Evolutionary conservation across 305 asterid species (phyloP).

Genomic region (Euphrasia arctica): DNA sequence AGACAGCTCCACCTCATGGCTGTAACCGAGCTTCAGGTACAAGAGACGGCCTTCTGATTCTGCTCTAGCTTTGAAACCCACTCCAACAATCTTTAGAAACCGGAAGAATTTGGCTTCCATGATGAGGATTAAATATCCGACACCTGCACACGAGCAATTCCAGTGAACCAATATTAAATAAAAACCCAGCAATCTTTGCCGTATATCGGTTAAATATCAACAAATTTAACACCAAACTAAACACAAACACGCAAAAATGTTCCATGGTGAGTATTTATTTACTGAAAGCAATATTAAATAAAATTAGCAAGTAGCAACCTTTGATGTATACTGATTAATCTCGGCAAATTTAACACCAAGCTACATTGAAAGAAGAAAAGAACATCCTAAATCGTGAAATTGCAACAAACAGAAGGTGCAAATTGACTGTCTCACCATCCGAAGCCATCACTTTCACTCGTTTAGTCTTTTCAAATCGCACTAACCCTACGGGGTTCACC

Average conservation of each 20-base stretch:
- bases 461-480: not conserved
- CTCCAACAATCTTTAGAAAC: constrained; percentile 71
- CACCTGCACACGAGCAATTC: not conserved
- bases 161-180: not conserved
- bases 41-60: constrained; percentile 72
- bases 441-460: not conserved
- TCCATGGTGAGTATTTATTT: no score
- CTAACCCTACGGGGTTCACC: not conserved
- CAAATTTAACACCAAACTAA: no score
- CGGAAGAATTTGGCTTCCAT: constrained; percentile 78
- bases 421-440: not conserved
- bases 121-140: not conserved
- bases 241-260: no score
- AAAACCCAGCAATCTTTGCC: not conserved
- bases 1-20: constrained; percentile 67
- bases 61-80: constrained; percentile 79
- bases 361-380: not conserved
- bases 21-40: constrained; percentile 69
- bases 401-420: not conserved
- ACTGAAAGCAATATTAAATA: not conserved
- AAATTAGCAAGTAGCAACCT: no score
- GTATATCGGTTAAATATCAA: no score
- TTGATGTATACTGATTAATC: not conserved
- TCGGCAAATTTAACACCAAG: not conserved
- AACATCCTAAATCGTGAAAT: not conserved